Conservation (phyloP, 1,284 basidiomycete genomes). For the Phenoliferia sp. region DNA sequence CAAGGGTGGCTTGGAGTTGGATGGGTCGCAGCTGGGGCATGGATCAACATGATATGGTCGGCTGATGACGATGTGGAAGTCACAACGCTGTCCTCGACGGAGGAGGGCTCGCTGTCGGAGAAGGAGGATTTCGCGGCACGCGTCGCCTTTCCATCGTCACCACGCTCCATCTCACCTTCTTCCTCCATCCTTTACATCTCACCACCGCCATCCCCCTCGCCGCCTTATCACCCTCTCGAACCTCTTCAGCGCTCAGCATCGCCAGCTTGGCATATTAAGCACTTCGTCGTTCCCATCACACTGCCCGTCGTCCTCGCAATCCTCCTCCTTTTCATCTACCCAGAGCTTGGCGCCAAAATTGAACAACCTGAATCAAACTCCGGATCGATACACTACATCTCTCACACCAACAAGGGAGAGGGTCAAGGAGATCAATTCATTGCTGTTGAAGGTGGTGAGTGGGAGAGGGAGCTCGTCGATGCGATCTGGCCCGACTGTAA, state of each 20-base stretch:
- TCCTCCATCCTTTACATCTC: neutral
- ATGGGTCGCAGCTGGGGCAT: neutral
- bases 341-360: neutral
- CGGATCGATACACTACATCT: neutral
- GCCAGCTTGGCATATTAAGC: neutral
- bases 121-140: too few relatives aligned
- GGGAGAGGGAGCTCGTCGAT: neutral
- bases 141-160: too few relatives aligned
- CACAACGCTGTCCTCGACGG: too few relatives aligned
- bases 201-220: neutral
- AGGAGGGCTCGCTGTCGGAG: too few relatives aligned
- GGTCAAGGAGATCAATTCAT: too few relatives aligned
- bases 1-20: conserved; percentile 19
- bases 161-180: neutral
- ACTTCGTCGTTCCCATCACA: neutral
- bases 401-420: neutral
- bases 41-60: neutral
- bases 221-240: too few relatives aligned
- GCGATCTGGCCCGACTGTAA: neutral
- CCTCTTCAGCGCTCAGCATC: neutral
- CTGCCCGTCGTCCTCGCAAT: neutral
- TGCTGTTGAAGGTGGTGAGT: neutral
- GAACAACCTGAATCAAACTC: neutral
- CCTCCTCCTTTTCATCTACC: neutral
- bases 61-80: neutral